These are phyloP conservation scores for Saccharata proteae DNA, from an alignment of 2,329 filamentous ascomycete genomes.

Conservation along the genomic window DNA sequence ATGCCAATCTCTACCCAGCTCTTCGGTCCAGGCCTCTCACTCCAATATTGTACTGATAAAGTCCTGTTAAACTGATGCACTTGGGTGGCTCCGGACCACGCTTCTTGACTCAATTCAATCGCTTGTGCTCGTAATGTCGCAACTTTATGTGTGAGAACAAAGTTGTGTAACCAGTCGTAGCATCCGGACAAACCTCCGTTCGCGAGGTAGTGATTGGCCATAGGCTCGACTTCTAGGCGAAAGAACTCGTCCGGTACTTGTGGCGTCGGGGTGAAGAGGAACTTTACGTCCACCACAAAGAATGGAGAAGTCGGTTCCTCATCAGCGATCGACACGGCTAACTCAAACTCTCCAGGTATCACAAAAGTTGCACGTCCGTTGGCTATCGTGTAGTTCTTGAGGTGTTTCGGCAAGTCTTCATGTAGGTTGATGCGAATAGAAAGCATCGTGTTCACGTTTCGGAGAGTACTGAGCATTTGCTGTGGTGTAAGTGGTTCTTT, in stretches of 20 bases:
- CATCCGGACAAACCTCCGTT: constrained; percentile 62
- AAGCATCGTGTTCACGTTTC: constrained; percentile 72
- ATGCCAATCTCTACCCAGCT: constrained; percentile 88
- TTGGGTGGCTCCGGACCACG: constrained; percentile 68
- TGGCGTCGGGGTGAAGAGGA: constrained; percentile 62
- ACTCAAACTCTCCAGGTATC: constrained; percentile 75
- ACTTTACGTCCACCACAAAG: constrained; percentile 87
- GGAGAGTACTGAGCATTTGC: constrained; percentile 61
- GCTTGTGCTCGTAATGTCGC: constrained; percentile 71
- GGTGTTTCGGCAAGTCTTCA: constrained; percentile 67
- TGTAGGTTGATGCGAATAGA: constrained; percentile 74
- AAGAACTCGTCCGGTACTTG: constrained; percentile 47
- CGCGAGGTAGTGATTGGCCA: constrained; percentile 59
- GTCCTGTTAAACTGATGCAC: constrained; percentile 72
- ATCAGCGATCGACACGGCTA: constrained; percentile 81
- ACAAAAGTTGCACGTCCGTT: constrained; percentile 85
- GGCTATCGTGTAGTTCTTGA: constrained; percentile 64
- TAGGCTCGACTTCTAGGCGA: constrained; percentile 53
- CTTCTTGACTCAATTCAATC: constrained; percentile 50
- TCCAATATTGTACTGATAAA: constrained; percentile 87
- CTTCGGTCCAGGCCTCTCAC: constrained; percentile 55
- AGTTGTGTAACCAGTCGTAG: constrained; percentile 77
- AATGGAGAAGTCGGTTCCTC: constrained; percentile 76
- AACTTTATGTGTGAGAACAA: constrained; percentile 83
- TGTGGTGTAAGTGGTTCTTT: constrained; percentile 58